A percentile compares a stretch with the other conserved stretches of the same genome.
Conservation (phyloP, 1,284 basidiomycete species). For the Marasmius fiardii region DNA sequence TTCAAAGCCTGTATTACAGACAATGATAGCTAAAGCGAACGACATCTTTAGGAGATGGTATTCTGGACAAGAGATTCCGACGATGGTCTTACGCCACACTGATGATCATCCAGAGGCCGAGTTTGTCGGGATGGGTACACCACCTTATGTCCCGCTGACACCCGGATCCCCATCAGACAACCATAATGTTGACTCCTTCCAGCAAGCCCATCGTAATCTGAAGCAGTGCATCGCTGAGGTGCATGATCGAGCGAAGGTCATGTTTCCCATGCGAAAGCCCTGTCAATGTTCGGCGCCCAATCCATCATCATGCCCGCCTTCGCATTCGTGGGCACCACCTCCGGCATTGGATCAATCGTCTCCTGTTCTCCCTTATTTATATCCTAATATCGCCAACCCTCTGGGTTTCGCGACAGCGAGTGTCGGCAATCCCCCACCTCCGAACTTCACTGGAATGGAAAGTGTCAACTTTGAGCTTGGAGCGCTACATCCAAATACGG, state of each 20-base stretch:
- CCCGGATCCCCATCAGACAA: conserved; percentile 8
- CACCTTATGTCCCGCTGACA: conserved; percentile 12
- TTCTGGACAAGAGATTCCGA: conserved; percentile 37
- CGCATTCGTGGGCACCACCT: conserved; percentile 39
- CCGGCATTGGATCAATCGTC: conserved; percentile 18
- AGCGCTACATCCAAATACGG: conserved; percentile 34
- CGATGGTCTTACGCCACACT: conserved; percentile 36
- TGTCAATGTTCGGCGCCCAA: conserved; percentile 32
- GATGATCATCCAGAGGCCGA: conserved; percentile 27
- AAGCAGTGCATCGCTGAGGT: conserved; percentile 42
- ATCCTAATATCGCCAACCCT: conserved; percentile 13
- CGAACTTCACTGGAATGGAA: conserved; percentile 26
- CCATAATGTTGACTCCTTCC: conserved; percentile 31
- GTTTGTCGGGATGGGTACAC: conserved; percentile 12
- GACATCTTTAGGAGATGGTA: conserved; percentile 42
- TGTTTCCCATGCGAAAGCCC: conserved; percentile 39
- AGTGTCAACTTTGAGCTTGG: conserved; percentile 44
- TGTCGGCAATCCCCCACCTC: background rate
- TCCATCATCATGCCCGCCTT: conserved; percentile 32
- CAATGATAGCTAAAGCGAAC: conserved; percentile 44
- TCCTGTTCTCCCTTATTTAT: conserved; percentile 20
- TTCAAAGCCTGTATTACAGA: conserved; percentile 38
- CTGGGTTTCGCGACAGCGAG: conserved; percentile 7
- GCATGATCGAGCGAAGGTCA: conserved; percentile 35
- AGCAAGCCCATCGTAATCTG: conserved; percentile 33